Evolutionary conservation across 148 eudicot genomes (phyloP), one percentile per base, ranked within the genome.

Genomic region (Tetragonia tetragonoides): DNA sequence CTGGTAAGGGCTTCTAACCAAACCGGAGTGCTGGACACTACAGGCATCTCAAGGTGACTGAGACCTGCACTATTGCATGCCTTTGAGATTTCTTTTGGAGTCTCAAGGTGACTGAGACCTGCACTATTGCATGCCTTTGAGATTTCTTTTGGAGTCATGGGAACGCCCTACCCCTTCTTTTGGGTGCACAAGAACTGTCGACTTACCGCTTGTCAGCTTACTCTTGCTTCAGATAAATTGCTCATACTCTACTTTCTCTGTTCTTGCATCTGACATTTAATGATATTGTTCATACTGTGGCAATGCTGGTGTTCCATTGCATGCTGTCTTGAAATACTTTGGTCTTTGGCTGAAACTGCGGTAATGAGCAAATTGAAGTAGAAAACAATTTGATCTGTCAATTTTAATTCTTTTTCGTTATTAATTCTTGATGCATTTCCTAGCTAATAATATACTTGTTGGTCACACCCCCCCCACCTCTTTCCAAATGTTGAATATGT

Each of bases 1-100:
- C n/a, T n/a, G n/a, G n/a, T n/a, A n/a, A n/a, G n/a, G 66, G 59
- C 63, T 47, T 51, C 20, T 66, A 76, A 51, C 71, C 12, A 66
- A 49, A 49, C 21, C 28, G 12, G 34, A 28, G 34, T 28, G 34
- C 34, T 14, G 57, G n/a, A 75, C 42, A 46, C 3, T 39, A 75
- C 57, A 21, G 54, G 67, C 66, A 40, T 38, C 66, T 54, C 66
- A 54, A 40, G 64, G 73, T 54, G 49, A 38, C 39, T 77, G 66
- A 34, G 14, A 23, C 17, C 21, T 28, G 63, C 63, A 54, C 54
- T 72, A 60, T 53, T 54, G 28, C 65, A 54, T 24, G 6, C 21
- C 12, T 17, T 42, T 77, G 57, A 59, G 68, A 28, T 70, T 68
- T 41, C 57, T n/a, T n/a, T n/a, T n/a, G n/a, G n/a, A n/a, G n/a